Percentiles rank a stretch among this genome's conserved stretches.
Conservation (phyloP, 23 red algal species). For the Gracilariopsis chorda region DNA sequence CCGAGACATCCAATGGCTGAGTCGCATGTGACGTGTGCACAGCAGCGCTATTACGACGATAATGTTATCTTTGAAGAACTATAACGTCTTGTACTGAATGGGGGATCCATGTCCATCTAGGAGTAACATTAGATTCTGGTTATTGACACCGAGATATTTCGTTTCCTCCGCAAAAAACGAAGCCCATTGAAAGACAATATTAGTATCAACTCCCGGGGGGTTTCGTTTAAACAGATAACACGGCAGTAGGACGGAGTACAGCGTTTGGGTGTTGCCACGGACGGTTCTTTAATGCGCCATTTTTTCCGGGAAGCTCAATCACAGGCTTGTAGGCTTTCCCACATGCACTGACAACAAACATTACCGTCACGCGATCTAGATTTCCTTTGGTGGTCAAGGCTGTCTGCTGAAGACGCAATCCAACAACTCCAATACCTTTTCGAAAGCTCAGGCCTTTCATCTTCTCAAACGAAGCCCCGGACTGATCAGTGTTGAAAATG, state of each 20-base stretch:
- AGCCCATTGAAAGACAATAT: not conserved
- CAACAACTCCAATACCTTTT: too few relatives aligned
- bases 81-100: not conserved
- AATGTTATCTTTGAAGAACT: not conserved
- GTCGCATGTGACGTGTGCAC: not conserved
- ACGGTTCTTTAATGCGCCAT: not conserved
- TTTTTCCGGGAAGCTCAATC: not conserved
- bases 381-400: not conserved
- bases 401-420: too few relatives aligned
- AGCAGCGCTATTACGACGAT: not conserved
- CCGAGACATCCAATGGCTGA: not conserved
- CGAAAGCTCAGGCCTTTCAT: too few relatives aligned
- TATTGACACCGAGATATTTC: not conserved
- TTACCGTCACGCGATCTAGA: not conserved
- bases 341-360: not conserved
- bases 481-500: too few relatives aligned
- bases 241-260: not conserved
- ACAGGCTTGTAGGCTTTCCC: constrained; percentile 6
- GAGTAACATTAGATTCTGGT: not conserved
- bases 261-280: not conserved
- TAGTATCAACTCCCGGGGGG: not conserved
- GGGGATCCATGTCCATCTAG: not conserved
- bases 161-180: not conserved
- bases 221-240: not conserved
- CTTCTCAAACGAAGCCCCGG: too few relatives aligned